Base-by-base conservation (phyloP, 306 rosid genomes). In the Prinsepia uniflora region DNA sequence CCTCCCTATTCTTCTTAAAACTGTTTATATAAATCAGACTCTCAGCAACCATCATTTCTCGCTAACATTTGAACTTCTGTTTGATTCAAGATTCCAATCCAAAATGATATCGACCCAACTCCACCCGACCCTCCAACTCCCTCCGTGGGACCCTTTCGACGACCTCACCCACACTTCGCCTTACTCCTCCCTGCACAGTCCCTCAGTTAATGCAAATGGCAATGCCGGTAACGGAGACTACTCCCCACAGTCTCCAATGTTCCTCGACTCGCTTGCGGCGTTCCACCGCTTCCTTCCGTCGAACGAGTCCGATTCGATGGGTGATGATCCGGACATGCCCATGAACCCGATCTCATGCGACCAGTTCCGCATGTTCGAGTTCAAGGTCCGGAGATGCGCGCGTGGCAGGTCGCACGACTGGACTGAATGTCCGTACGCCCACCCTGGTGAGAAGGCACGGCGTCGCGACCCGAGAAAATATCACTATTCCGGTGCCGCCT, bases 371-470 rank as follows among this genome's bases (percentile, higher is more conserved):
- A 92, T 92, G 92, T 92, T 77, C 77, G 91, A 92, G 63, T 92
- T 88, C 76, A 92, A 92, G 82, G 79, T 92, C 0, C 74, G 84
- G 8, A 70, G 60, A 43, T 92, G 98, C 75, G 74, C 89, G 4
- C 96, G 96, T 58, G 87, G 76, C 62, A 77, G 96, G 78, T 84
- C 96, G 2, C 98, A 92, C 43, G 98, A 92, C 86, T 92, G 96
- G 96, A 92, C 91, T 0, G 90, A 92, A 20, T 92, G 98, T 74
- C 96, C 98, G 1, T 92, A 79, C 75, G 95, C 97, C 0, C 98
- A 93, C n/a, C 90, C 94, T 45, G 89, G 87, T 17, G 98, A 92
- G 83, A 92, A 93, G 79, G 98, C 98, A 49, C 92, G 96, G 73
- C 92, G 98, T 22, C 75, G 97, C 12, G 98, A 93, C 55, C 97